Base-by-base conservation (phyloP, 495 filamentous ascomycete species). In the Xylaria curta region DNA sequence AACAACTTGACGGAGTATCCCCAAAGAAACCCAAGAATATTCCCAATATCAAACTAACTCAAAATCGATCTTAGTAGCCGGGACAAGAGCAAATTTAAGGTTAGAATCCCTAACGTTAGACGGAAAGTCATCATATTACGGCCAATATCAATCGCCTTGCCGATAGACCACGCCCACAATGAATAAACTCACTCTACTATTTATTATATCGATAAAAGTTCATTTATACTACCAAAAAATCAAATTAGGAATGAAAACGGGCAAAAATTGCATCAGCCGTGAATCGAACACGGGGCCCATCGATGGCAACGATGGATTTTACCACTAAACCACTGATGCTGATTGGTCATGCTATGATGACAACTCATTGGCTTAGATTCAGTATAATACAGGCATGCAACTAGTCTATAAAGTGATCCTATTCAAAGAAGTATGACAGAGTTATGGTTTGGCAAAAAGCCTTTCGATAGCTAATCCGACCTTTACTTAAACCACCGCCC, bases 261-360 rank as follows among this genome's bases (percentile, higher is more conserved):
- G 13, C 5, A 68, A 73, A 72, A 46, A 72, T 76, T 82, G 81
- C 80, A 78, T 79, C 77, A 82, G 80, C 81, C 81, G 81, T 78
- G 81, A 83, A 83, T 46, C 17, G 44, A 84, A 84, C 82, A 77
- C 82, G 82, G 82, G 82, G 82, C 82, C 81, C 82, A 83, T 84
- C 82, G 81, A 84, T 84, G 82, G 82, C 82, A 84, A 84, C 82
- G 82, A 84, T 83, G 82, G 81, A 83, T 84, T 84, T 83, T 84
- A 83, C 82, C 82, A 83, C 82, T 84, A 84, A 83, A 83, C 80
- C 81, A 83, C 81, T 82, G 78, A 80, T 79, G 77, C 77, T 63
- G 15, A 21, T 24, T 42, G 19, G 46, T 49, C 19, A 49, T 49
- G 4, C n/a, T n/a, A n/a, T n/a, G n/a, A n/a, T n/a, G n/a, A n/a